Evolutionary conservation across 106 monocot species (phyloP).

Genomic region (Dioscorea dumetorum): DNA sequence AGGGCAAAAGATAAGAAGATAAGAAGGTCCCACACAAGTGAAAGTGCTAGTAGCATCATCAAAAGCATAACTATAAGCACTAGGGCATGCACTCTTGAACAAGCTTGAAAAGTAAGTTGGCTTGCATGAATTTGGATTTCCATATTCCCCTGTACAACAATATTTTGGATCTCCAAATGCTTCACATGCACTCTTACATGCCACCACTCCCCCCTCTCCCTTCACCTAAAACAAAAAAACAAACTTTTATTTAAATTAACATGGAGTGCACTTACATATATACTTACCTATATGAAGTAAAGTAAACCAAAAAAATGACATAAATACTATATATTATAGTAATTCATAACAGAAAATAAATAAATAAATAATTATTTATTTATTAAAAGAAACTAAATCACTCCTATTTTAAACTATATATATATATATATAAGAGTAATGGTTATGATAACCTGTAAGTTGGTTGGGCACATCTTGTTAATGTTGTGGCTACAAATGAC

Average conservation of each 20-base stretch:
- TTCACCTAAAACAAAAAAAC: constrained; percentile 67
- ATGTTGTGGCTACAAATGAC: constrained; percentile 34
- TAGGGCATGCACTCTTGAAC: constrained; percentile 73
- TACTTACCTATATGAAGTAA: no score
- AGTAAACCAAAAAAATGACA: no score
- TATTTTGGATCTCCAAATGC: constrained; percentile 62
- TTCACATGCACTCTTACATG: constrained; percentile 78
- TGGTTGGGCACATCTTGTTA: no score
- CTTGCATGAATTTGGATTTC: constrained; percentile 45
- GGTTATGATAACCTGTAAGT: no score
- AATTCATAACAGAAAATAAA: no score
- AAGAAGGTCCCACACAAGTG: constrained; percentile 62
- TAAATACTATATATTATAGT: no score
- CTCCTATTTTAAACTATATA: no score
- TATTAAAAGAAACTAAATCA: no score
- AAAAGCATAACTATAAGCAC: constrained; percentile 81
- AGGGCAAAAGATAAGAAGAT: constrained; percentile 64
- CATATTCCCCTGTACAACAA: constrained; percentile 75
- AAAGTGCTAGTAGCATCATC: constrained; percentile 78
- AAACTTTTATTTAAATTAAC: constrained; percentile 58
- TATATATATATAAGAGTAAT: no score
- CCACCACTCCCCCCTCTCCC: constrained; percentile 34
- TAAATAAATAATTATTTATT: no score
- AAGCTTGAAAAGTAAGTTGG: constrained; percentile 60
- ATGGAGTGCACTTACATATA: no score